A percentile compares a stretch with the other conserved stretches of the same genome.
phyloP scores from a whole-genome alignment of 108 stramenopile genomes.

The Craspedostauros australis region DNA sequence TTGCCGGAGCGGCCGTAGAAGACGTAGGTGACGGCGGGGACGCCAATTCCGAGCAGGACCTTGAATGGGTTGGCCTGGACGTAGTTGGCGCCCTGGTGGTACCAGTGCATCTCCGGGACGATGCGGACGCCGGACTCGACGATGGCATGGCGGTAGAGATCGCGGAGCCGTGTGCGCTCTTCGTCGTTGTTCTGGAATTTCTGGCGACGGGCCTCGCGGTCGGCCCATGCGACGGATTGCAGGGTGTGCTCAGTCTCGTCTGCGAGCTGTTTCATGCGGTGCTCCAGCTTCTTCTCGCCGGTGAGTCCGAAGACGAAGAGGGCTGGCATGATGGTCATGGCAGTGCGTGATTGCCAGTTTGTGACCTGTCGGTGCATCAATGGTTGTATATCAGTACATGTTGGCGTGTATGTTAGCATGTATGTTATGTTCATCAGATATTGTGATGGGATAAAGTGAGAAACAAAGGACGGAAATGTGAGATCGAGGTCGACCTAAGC shows the following conservation, averaged over 20 bases:
- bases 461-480: no score
- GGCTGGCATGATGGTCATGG: slow-evolving; percentile 74
- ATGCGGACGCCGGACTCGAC: slow-evolving; percentile 59
- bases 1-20: slow-evolving; percentile 65
- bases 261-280: slow-evolving; percentile 71
- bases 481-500: no score
- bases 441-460: no score
- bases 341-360: slow-evolving; percentile 68
- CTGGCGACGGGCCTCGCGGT: slow-evolving; percentile 34
- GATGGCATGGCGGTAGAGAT: slow-evolving; percentile 46
- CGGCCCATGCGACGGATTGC: slow-evolving; percentile 68
- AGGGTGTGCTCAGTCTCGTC: slow-evolving; percentile 51
- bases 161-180: slow-evolving; percentile 21
- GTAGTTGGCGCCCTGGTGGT: slow-evolving; percentile 71
- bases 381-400: no score
- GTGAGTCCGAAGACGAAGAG: slow-evolving; percentile 65
- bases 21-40: slow-evolving; percentile 65
- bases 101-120: slow-evolving; percentile 39
- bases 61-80: slow-evolving; percentile 77
- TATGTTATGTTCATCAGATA: no score
- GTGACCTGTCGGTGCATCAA: slow-evolving; percentile 20
- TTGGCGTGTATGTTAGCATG: no score
- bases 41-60: slow-evolving; percentile 47
- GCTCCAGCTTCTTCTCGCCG: slow-evolving; percentile 50
- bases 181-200: slow-evolving; percentile 23